Evolutionary conservation across 108 stramenopile species (phyloP).

Genomic region (Cylindrotheca closterium): DNA sequence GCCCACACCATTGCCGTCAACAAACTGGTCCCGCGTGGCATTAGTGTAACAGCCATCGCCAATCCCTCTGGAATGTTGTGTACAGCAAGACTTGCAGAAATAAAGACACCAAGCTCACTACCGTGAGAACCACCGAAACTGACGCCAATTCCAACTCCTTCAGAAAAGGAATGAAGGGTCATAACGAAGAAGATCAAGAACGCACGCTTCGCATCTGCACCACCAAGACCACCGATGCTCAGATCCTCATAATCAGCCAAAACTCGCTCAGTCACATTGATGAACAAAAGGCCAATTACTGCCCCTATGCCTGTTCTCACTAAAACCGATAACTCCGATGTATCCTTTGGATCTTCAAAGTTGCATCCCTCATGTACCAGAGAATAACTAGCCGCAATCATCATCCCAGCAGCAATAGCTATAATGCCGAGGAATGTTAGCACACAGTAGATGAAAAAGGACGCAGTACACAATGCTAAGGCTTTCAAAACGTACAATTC

Average conservation of each 20-base stretch:
- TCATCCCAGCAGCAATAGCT: slow-evolving; percentile 98
- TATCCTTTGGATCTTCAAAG: slow-evolving; percentile 69
- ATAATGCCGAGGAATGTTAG: slow-evolving; percentile 7
- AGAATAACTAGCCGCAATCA: slow-evolving; percentile 92
- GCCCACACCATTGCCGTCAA: slow-evolving; percentile 93
- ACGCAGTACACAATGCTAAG: background rate
- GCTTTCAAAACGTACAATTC: slow-evolving; percentile 72
- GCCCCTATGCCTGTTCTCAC: slow-evolving; percentile 70
- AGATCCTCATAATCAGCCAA: slow-evolving; percentile 90
- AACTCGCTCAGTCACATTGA: slow-evolving; percentile 75
- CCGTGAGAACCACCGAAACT: slow-evolving; percentile 88
- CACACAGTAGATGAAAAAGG: background rate
- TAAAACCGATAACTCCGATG: slow-evolving; percentile 39
- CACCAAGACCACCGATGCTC: slow-evolving; percentile 80
- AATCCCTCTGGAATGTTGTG: slow-evolving; percentile 99
- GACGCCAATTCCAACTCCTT: slow-evolving; percentile 97
- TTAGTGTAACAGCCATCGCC: slow-evolving; percentile 94
- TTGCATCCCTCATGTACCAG: slow-evolving; percentile 84
- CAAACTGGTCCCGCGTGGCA: slow-evolving; percentile 84
- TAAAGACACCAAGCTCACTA: slow-evolving; percentile 90
- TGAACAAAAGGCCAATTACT: slow-evolving; percentile 75
- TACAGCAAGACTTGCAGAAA: slow-evolving; percentile 93
- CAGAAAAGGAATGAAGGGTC: slow-evolving; percentile 97
- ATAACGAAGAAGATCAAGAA: slow-evolving; percentile 97
- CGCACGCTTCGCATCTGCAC: slow-evolving; percentile 87